Evolutionary conservation across 1,284 basidiomycete genomes (phyloP), one percentile per base, ranked within the genome.

Genomic region (Crocinoboletus sp.): DNA sequence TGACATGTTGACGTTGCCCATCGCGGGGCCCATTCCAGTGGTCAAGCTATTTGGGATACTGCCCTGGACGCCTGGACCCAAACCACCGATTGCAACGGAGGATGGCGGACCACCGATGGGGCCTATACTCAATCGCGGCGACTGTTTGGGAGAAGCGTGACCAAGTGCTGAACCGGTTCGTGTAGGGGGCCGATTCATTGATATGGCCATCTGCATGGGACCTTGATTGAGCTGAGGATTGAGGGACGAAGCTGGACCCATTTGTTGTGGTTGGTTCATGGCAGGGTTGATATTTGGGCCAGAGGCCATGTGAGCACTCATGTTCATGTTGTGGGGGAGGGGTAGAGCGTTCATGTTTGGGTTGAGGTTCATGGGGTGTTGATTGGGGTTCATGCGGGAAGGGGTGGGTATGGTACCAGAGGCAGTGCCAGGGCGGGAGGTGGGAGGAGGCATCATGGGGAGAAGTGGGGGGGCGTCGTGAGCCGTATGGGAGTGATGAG

Each of bases 131-230:
- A 60, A 35, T 24, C 58, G 53, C 0, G 60, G 63, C 0, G 61
- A 63, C 0, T 63, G 63, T 31, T 64, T 61, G 3, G 60, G 60
- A 6, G 60, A 61, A 12, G 35, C 36, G 11, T 49, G 58, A 5
- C 61, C 50, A 27, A 48, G 56, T 0, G 63, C 59, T 10, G 60
- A 61, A 13, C 54, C 63, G 0, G 61, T 50, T 38, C 63, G 45
- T 5, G 60, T 64, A 0, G 60, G 63, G 8, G 60, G 60, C 0
- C 63, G 59, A 27, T 60, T 56, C 53, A 60, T 49, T 16, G 41
- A 47, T 23, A 59, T 55, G 19, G 43, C 45, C 53, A 58, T 59
- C 5, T 56, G 56, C 20, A 57, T 46, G 8, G 28, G 15, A 6
- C 2, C 32, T 6, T 35, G 33, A 19, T 57, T 57, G 15, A 55